Evolutionary conservation across 1,284 basidiomycete genomes (phyloP).

Genomic region (Malassezia obtusa): DNA sequence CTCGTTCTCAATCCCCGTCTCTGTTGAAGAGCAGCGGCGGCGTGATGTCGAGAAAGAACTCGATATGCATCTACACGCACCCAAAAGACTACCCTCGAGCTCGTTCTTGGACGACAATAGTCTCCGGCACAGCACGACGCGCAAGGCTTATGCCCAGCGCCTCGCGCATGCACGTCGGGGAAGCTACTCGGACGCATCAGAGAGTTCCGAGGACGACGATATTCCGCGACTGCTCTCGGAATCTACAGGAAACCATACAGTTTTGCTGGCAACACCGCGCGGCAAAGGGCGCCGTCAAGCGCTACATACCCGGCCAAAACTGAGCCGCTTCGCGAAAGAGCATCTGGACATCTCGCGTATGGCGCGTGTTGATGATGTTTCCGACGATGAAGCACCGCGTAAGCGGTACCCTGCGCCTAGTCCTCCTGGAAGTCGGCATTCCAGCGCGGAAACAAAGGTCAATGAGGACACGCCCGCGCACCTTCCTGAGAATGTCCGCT

Average conservation of each 20-base stretch:
- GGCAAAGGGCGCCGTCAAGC: neutral
- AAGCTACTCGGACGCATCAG: neutral
- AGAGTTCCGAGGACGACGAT: slow-evolving; percentile 9
- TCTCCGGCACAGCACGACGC: neutral
- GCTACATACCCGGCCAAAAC: neutral
- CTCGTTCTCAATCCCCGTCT: slow-evolving; percentile 5
- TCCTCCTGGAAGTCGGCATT: slow-evolving; percentile 12
- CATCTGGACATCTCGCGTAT: slow-evolving; percentile 11
- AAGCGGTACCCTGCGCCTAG: neutral
- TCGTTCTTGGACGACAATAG: slow-evolving; percentile 4
- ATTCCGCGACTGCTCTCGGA: neutral
- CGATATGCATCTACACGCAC: neutral
- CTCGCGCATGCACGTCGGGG: neutral
- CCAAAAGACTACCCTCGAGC: neutral
- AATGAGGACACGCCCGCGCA: slow-evolving; percentile 2
- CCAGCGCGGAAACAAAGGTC: slow-evolving; percentile 16
- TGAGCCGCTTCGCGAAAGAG: neutral
- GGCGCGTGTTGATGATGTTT: slow-evolving; percentile 1
- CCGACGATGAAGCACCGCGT: neutral
- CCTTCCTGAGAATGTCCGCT: slow-evolving; percentile 3
- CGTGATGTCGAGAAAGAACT: slow-evolving; percentile 11
- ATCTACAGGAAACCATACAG: slow-evolving; percentile 15
- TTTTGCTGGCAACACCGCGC: slow-evolving; percentile 12
- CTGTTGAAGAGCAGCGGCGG: slow-evolving; percentile 5
- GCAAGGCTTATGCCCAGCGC: neutral